phyloP scores from a whole-genome alignment of 768 basidiomycete species.

The Leccinum aurantiacum region DNA sequence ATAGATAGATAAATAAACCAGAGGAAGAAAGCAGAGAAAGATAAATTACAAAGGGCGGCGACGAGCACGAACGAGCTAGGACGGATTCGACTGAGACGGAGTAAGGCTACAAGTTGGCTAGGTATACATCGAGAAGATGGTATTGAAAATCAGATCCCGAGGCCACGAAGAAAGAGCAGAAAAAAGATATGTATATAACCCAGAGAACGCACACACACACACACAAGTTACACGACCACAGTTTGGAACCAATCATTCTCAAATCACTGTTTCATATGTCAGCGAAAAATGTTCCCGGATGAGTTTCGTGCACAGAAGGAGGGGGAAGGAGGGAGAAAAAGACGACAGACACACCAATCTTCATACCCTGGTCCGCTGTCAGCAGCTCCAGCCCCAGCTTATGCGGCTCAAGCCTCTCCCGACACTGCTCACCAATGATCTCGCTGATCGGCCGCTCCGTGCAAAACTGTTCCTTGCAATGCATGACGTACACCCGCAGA shows the following conservation, averaged over 20 bases:
- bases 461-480: conserved; percentile 78
- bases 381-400: conserved; percentile 72
- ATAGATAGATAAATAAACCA: not conserved
- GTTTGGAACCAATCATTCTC: conserved; percentile 20
- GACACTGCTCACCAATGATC: conserved; percentile 74
- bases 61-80: not conserved
- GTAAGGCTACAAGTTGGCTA: conserved; percentile 43
- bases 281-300: not conserved
- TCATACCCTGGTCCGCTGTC: conserved; percentile 77
- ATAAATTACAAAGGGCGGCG: not conserved
- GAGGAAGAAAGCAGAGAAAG: not conserved
- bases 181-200: not conserved
- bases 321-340: not conserved
- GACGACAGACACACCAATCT: conserved; percentile 55
- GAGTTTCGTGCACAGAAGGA: not conserved
- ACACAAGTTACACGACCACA: not conserved
- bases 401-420: conserved; percentile 55
- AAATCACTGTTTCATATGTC: conserved; percentile 35
- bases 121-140: conserved; percentile 33
- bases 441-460: conserved; percentile 54
- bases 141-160: conserved; percentile 16
- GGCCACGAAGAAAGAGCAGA: not conserved
- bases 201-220: not conserved
- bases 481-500: conserved; percentile 74
- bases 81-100: not conserved